phyloP scores from a whole-genome alignment of 352 stramenopile species.

The Pythium brachiatum region DNA sequence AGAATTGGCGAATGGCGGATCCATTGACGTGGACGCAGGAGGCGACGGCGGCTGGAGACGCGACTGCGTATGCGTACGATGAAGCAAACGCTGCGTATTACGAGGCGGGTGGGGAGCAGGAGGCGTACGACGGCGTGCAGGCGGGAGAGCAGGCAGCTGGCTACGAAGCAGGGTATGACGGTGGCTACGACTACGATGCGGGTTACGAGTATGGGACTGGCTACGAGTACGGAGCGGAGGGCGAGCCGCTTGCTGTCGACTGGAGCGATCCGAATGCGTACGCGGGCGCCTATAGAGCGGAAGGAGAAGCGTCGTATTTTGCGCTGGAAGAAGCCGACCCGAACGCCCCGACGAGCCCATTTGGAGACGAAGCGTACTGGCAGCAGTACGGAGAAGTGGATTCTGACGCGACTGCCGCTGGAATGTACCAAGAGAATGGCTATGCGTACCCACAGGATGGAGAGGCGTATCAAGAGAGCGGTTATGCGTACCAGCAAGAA shows the following conservation, averaged over 20 bases:
- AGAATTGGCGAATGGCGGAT: background rate
- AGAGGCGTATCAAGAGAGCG: background rate
- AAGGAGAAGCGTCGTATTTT: slow-evolving; percentile 19
- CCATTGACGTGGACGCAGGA: background rate
- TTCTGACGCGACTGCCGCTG: too few relatives aligned
- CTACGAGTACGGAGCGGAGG: slow-evolving; percentile 8
- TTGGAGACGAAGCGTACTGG: slow-evolving; percentile 53
- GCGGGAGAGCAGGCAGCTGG: background rate
- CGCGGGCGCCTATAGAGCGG: background rate
- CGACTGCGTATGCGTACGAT: slow-evolving; percentile 8
- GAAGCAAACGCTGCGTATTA: background rate
- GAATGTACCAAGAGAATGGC: background rate
- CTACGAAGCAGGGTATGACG: background rate
- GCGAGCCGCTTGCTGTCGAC: background rate
- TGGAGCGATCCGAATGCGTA: slow-evolving; percentile 8
- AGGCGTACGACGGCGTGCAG: too few relatives aligned
- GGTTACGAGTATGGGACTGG: background rate
- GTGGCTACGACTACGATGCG: background rate
- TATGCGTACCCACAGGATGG: too few relatives aligned
- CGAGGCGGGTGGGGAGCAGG: background rate
- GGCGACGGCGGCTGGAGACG: background rate
- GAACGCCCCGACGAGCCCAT: slow-evolving; percentile 24
- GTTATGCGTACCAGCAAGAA: background rate
- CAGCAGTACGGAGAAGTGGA: slow-evolving; percentile 27
- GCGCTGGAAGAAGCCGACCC: slow-evolving; percentile 12